Percentiles rank a stretch among this genome's conserved stretches.
phyloP scores from a whole-genome alignment of 169 alveolate genomes.

The Cyclospora cayetanensis region DNA sequence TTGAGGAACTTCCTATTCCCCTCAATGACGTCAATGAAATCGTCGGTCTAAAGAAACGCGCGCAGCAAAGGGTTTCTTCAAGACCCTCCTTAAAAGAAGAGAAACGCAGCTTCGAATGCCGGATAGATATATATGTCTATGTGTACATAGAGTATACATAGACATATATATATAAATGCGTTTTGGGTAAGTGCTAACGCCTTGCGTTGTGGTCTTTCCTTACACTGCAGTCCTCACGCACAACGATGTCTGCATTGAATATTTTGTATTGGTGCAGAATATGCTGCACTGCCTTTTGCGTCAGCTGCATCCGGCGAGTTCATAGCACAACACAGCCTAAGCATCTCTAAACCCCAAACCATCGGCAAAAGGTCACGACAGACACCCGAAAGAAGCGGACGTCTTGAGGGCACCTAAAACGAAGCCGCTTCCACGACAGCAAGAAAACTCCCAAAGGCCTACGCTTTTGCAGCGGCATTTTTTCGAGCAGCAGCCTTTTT shows the following conservation, averaged over 20 bases:
- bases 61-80: too few species aligned
- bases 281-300: slow-evolving; percentile 83
- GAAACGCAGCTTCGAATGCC: too few species aligned
- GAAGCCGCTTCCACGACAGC: too few species aligned
- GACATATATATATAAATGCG: not conserved
- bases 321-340: not conserved
- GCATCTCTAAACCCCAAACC: not conserved
- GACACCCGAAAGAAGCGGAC: too few species aligned
- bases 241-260: slow-evolving; percentile 92
- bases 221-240: slow-evolving; percentile 94
- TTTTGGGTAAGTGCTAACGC: not conserved
- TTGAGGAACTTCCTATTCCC: slow-evolving; percentile 94
- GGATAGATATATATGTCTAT: not conserved
- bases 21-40: slow-evolving; percentile 96
- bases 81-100: too few species aligned
- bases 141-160: not conserved
- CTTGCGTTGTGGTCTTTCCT: not conserved
- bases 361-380: too few species aligned
- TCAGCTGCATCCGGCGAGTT: too few species aligned
- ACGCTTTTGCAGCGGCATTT: too few species aligned
- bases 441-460: too few species aligned
- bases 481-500: not conserved
- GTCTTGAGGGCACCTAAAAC: too few species aligned
- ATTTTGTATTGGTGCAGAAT: slow-evolving; percentile 93
- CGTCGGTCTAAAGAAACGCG: slow-evolving; percentile 82